A percentile compares a stretch with the other conserved stretches of the same genome.
phyloP scores from a whole-genome alignment of 2,329 filamentous ascomycete species.

The Balansia obtecta region DNA sequence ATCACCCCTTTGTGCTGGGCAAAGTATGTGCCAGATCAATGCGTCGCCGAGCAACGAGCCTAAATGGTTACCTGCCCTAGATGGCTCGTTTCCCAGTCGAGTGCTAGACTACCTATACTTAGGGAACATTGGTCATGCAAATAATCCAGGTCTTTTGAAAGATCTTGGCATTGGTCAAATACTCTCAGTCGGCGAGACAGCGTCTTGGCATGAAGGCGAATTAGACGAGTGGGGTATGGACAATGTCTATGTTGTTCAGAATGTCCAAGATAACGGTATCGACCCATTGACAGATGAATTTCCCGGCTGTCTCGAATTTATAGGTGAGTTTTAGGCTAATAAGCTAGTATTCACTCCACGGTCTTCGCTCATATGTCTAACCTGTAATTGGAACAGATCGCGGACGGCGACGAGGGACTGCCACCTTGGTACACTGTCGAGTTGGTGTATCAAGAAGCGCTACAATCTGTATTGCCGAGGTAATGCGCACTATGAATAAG shows the following conservation, averaged over 20 bases:
- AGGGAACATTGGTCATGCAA: conserved; percentile 84
- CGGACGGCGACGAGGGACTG: conserved; percentile 62
- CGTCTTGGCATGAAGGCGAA: conserved; percentile 65
- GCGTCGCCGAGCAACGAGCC: conserved; percentile 49
- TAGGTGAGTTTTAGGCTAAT: conserved; percentile 43
- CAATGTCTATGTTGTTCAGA: conserved; percentile 69
- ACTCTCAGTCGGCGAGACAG: conserved; percentile 81
- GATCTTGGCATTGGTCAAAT: conserved; percentile 77
- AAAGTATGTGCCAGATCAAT: conserved; percentile 40
- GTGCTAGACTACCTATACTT: conserved; percentile 92
- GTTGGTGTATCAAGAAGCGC: conserved; percentile 92
- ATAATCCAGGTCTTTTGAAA: conserved; percentile 73
- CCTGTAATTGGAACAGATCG: conserved; percentile 43
- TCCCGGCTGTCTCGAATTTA: conserved; percentile 75
- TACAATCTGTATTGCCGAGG: conserved; percentile 97
- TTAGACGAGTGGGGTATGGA: conserved; percentile 61
- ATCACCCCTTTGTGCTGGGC: conserved; percentile 43
- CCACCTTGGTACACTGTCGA: conserved; percentile 89
- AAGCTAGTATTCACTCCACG: not conserved
- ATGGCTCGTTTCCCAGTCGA: conserved; percentile 83
- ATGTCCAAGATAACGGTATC: conserved; percentile 93
- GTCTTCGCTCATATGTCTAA: not conserved
- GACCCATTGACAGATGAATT: conserved; percentile 84
- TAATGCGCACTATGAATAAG: conserved; percentile 71
- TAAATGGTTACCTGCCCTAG: conserved; percentile 68